A percentile compares a stretch with the other conserved stretches of the same genome.
These are phyloP conservation scores for Simplicillium aogashimaense DNA, from an alignment of 2,329 filamentous ascomycete species.

Conservation along the genomic window DNA sequence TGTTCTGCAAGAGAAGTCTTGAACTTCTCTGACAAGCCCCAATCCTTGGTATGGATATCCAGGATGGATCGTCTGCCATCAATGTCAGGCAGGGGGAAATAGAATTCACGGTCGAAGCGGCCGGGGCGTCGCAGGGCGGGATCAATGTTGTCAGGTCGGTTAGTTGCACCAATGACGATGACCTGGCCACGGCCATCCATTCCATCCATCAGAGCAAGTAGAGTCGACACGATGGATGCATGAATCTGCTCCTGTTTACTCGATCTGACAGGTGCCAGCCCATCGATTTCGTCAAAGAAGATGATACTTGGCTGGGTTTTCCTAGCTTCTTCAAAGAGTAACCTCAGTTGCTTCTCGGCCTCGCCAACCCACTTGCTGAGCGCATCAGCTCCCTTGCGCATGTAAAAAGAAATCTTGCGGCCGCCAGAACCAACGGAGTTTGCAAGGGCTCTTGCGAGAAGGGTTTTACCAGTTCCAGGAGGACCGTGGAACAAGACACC, in stretches of 20 bases:
- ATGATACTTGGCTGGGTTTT: slow-evolving; percentile 98
- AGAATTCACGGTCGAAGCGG: slow-evolving; percentile 94
- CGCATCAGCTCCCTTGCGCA: slow-evolving; percentile 97
- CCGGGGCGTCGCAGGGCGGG: slow-evolving; percentile 89
- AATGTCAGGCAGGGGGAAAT: slow-evolving; percentile 83
- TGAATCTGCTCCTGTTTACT: slow-evolving; percentile 99
- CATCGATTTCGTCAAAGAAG: slow-evolving; percentile 99
- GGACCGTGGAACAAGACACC: slow-evolving; percentile 96
- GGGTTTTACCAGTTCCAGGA: slow-evolving; percentile 92
- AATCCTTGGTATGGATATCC: slow-evolving; percentile 90
- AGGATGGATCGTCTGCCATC: slow-evolving; percentile 77
- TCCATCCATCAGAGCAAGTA: slow-evolving; percentile 92
- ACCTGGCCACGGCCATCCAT: slow-evolving; percentile 98
- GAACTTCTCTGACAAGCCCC: slow-evolving; percentile 73
- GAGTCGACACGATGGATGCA: slow-evolving; percentile 88
- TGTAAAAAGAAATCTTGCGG: slow-evolving; percentile 96
- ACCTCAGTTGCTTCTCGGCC: slow-evolving; percentile 84
- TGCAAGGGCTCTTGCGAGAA: slow-evolving; percentile 87
- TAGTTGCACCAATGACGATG: slow-evolving; percentile 97
- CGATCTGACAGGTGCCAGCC: slow-evolving; percentile 86
- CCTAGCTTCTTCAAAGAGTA: slow-evolving; percentile 91
- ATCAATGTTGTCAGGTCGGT: slow-evolving; percentile 92
- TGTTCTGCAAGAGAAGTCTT: slow-evolving; percentile 76
- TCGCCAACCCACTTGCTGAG: slow-evolving; percentile 99
- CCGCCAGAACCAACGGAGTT: slow-evolving; percentile 84